Evolutionary conservation across 768 basidiomycete species (phyloP).

Genomic region (Leccinum rimulosum): DNA sequence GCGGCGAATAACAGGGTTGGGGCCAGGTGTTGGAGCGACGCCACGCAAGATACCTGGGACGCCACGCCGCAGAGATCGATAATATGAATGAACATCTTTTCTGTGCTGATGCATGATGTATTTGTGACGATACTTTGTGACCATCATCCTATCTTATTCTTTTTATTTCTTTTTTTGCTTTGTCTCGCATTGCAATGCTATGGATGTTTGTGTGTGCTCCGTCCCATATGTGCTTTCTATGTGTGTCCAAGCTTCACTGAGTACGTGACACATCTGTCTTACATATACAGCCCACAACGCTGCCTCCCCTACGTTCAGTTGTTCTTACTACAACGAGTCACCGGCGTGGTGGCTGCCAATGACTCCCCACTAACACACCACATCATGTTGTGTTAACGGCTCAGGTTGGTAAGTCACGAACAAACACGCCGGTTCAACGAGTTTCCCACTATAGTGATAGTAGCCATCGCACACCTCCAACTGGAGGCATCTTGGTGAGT

Average conservation of each 20-base stretch:
- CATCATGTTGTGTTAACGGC: not conserved
- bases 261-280: too few species aligned
- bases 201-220: slow-evolving; percentile 25
- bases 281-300: not conserved
- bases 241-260: too few species aligned
- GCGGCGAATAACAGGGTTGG: slow-evolving; percentile 52
- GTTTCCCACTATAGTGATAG: not conserved
- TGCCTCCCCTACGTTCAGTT: not conserved
- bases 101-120: slow-evolving; percentile 26
- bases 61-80: slow-evolving; percentile 41
- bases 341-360: slow-evolving; percentile 2
- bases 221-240: too few species aligned
- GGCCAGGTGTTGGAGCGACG: slow-evolving; percentile 41
- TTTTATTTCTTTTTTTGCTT: slow-evolving; percentile 30
- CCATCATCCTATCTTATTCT: slow-evolving; percentile 30
- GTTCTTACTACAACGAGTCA: slow-evolving; percentile 5
- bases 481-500: not conserved
- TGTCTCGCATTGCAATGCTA: slow-evolving; percentile 28
- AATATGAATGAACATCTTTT: slow-evolving; percentile 2
- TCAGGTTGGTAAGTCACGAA: not conserved
- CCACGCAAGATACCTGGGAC: slow-evolving; percentile 63
- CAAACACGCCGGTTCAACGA: not conserved
- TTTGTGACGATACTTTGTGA: slow-evolving; percentile 16
- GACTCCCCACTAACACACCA: not conserved
- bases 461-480: not conserved